Base-by-base conservation (phyloP, 306 rosid genomes). In the Trifolium subterraneum region DNA sequence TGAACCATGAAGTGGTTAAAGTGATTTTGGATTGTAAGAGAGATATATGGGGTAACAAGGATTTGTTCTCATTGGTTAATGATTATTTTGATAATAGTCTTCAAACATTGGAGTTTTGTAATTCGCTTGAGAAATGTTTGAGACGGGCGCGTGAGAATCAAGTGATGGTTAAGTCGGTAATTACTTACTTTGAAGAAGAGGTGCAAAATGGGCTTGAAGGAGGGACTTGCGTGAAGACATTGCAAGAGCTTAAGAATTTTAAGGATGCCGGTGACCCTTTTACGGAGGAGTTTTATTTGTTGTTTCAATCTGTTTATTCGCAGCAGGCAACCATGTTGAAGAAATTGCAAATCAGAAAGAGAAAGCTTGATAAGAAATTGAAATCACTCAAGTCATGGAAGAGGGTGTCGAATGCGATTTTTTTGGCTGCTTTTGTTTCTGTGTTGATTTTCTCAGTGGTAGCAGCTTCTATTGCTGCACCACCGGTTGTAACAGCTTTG, bases 391-490 rank as follows among this genome's bases (percentile, higher is more conserved):
- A 88, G 81, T 82, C 90, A 4, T 92, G 92, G 96, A 81, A 78
- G 59, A 90, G 77, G 67, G 86, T 92, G 36, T 87, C 94, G 2
- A 92, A 76, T 76, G 90, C 85, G 19, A 87, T 92, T 76, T 85
- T 92, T 36, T 80, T 92, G 47, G 75, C 94, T 41, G 83, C 86
- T 8, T 90, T 92, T 23, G 87, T 84, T 69, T 87, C 98, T 6
- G 87, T 88, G 54, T 74, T 92, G 83, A 85, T 92, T 41, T 90
- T 90, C 69, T 87, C 98, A 0, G 92, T 88, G 56, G 98, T 92
- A 75, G 98, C 96, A 0, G 96, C 90, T 41, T 90, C 96, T 35
- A 15, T 92, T 55, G 81, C 90, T 64, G 92, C 93, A 5, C 93
- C 96, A 0, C 94, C 98, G 0, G 81, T 92, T 59, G 86, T 90